Conservation (phyloP, 257 asterid genomes). For the Solanum okadae region DNA sequence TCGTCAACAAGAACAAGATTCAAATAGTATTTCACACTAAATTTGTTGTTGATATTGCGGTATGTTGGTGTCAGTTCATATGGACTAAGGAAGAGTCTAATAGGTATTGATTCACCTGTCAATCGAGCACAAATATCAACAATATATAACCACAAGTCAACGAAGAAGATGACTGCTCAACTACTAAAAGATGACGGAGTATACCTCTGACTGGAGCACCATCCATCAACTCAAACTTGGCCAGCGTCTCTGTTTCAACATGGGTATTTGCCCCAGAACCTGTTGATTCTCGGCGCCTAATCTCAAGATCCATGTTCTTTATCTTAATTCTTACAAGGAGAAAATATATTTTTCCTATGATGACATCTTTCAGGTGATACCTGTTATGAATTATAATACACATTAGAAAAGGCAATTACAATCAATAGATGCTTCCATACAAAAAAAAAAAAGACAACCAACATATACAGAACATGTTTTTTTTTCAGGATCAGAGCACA, state of each 20-base stretch:
- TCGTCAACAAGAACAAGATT: conserved; percentile 98
- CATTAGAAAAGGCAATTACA: background rate
- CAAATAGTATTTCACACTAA: conserved; percentile 81
- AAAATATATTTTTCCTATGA: conserved; percentile 87
- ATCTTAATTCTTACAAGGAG: conserved; percentile 95
- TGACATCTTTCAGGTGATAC: conserved; percentile 96
- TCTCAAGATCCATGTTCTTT: conserved; percentile 97
- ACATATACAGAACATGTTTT: background rate
- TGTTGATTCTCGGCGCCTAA: conserved; percentile 92
- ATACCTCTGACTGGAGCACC: conserved; percentile 99
- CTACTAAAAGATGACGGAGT: background rate
- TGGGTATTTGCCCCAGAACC: conserved; percentile 95
- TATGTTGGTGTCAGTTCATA: conserved; percentile 91
- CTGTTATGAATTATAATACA: conserved; percentile 31
- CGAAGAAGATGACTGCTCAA: background rate
- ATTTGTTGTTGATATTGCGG: conserved; percentile 90
- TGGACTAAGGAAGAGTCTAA: conserved; percentile 92
- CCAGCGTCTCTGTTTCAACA: conserved; percentile 97
- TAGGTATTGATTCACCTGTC: conserved; percentile 94
- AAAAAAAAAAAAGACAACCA: background rate
- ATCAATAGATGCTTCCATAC: conserved; percentile 7
- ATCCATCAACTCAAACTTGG: conserved; percentile 97
- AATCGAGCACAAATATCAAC: conserved; percentile 5
- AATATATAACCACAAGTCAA: background rate
- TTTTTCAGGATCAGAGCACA: background rate